These are phyloP conservation scores for Colletotrichum euphorbiae DNA, from an alignment of 2,329 filamentous ascomycete genomes.

Conservation along the genomic window DNA sequence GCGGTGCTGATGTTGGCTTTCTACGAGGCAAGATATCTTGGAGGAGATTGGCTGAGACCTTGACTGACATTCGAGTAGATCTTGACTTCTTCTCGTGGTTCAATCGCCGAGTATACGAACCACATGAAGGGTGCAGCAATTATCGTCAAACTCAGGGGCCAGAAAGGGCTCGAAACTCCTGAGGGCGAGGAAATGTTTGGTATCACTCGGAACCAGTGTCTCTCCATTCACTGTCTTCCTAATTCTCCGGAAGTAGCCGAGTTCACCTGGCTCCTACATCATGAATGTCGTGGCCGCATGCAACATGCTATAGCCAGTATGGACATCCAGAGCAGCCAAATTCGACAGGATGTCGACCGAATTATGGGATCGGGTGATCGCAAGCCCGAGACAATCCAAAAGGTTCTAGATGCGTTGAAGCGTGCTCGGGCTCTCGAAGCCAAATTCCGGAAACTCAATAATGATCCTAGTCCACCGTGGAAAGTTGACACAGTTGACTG, in stretches of 20 bases:
- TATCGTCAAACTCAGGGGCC: slow-evolving; percentile 41
- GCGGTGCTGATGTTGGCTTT: slow-evolving; percentile 40
- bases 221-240: slow-evolving; percentile 41
- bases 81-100: slow-evolving; percentile 37
- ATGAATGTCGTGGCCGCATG: slow-evolving; percentile 39
- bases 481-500: slow-evolving; percentile 35
- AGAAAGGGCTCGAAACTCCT: slow-evolving; percentile 38
- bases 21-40: slow-evolving; percentile 29
- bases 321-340: slow-evolving; percentile 41
- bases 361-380: slow-evolving; percentile 27
- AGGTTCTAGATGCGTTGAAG: slow-evolving; percentile 36
- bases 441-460: slow-evolving; percentile 38
- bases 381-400: slow-evolving; percentile 35
- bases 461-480: slow-evolving; percentile 39
- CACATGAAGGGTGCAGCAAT: slow-evolving; percentile 43
- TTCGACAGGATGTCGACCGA: slow-evolving; percentile 41
- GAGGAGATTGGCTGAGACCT: no score
- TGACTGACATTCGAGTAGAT: slow-evolving; percentile 29
- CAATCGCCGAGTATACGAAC: slow-evolving; percentile 41
- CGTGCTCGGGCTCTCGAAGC: slow-evolving; percentile 36
- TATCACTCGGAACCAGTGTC: slow-evolving; percentile 42
- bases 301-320: slow-evolving; percentile 41
- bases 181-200: slow-evolving; percentile 43
- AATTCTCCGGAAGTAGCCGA: slow-evolving; percentile 39
- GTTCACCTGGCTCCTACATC: slow-evolving; percentile 42